Conservation (phyloP, 257 asterid species). For the Solanum peruvianum region DNA sequence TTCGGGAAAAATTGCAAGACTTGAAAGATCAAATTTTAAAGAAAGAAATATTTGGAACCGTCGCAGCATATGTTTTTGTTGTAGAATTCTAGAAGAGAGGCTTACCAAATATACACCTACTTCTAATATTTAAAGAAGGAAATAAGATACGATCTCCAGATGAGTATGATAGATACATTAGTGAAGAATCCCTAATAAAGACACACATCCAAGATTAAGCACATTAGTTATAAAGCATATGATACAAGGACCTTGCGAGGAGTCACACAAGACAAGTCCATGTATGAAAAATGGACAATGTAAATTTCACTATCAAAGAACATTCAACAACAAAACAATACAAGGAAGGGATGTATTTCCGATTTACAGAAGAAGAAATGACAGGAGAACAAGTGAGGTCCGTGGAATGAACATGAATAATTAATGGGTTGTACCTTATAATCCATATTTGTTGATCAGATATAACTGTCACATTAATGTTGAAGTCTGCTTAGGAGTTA, state of each 20-base stretch:
- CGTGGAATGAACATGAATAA: neutral
- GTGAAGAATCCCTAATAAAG: neutral
- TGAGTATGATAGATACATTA: neutral
- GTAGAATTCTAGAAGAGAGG: neutral
- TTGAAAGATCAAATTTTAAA: neutral
- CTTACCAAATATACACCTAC: neutral
- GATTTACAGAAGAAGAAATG: too few species aligned
- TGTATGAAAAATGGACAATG: neutral
- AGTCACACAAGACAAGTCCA: neutral
- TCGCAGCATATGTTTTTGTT: neutral
- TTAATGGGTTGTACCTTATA: neutral
- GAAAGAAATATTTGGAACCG: neutral
- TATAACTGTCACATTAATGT: neutral
- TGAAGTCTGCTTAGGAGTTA: neutral
- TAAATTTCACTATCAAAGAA: neutral
- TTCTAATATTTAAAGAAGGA: neutral
- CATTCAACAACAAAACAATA: neutral
- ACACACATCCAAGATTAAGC: neutral
- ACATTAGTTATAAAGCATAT: too few species aligned
- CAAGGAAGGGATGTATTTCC: neutral
- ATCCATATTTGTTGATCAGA: neutral
- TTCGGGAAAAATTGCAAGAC: neutral
- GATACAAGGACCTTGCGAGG: too few species aligned
- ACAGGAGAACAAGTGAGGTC: neutral
- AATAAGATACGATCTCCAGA: neutral